Evolutionary conservation across 2,329 filamentous ascomycete genomes (phyloP), one percentile per base, ranked within the genome.

Genomic region (Fusarium sp.): DNA sequence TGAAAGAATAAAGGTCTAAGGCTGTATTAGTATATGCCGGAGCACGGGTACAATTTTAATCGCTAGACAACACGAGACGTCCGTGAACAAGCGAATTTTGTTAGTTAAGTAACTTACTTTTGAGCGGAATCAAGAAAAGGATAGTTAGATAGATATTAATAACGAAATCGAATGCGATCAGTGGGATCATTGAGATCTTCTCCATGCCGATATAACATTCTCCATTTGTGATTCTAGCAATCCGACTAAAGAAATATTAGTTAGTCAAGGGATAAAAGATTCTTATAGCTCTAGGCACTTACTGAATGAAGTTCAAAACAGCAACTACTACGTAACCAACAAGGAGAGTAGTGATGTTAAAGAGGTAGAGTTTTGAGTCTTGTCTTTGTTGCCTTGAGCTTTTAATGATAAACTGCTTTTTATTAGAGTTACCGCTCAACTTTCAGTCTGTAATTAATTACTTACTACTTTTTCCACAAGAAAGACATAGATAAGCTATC

Each of bases 131-230:
- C 3, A 91, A 77, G 73, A 91, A 90, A 17, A 90, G 78, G 6
- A 84, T 79, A 2, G 87, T 90, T 1, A 90, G 79, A 67, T 90
- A 90, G 20, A 88, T 83, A 70, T 90, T 90, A 55, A 88, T 83
- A 2, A 88, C 67, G 13, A 87, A 78, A 65, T 90, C 88, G 65
- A 89, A 88, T 0, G 79, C 79, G 43, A 91, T 87, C 13, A 91
- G 80, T 1, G 88, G 87, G 27, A 90, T 83, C 81, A 90, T 86
- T 7, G 85, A 84, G 6, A 82, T 76, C 49, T 80, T 84, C 68
- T 85, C 77, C 83, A 90, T 87, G 19, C 88, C 88, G 55, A 90
- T 89, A 56, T 87, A 82, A 68, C 88, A 91, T 41, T 83, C 76
- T 3, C 84, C 85, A 14, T 86, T 73, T 4, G 85, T 78, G 52